Conservation (phyloP, 1,284 basidiomycete species). For the Sporisorium graminicola region DNA sequence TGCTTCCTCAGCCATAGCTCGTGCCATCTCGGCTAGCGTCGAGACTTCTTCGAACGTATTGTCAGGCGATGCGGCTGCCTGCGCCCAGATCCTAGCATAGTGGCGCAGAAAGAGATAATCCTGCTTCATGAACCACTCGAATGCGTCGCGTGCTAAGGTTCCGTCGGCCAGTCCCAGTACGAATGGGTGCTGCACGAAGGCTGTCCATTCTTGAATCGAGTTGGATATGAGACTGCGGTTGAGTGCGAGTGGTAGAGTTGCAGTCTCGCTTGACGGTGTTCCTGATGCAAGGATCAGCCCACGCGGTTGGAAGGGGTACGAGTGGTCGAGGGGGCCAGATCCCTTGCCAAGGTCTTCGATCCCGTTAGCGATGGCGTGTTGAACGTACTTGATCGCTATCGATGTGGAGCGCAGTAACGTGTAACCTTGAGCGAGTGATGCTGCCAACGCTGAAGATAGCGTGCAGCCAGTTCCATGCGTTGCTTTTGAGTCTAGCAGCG, state of each 20-base stretch:
- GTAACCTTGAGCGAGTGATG: slow-evolving; percentile 75
- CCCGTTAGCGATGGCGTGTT: slow-evolving; percentile 81
- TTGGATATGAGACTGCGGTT: slow-evolving; percentile 55
- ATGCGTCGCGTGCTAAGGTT: slow-evolving; percentile 77
- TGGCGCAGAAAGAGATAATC: slow-evolving; percentile 73
- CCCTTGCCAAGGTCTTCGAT: slow-evolving; percentile 79
- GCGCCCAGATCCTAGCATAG: slow-evolving; percentile 73
- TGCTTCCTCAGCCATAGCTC: slow-evolving; percentile 53
- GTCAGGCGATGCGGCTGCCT: slow-evolving; percentile 75
- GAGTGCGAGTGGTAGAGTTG: slow-evolving; percentile 47
- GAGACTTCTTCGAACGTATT: slow-evolving; percentile 76
- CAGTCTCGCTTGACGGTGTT: slow-evolving; percentile 24
- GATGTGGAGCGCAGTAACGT: slow-evolving; percentile 76
- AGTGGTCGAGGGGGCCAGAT: slow-evolving; percentile 88
- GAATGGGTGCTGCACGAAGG: slow-evolving; percentile 79
- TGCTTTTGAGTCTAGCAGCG: slow-evolving; percentile 39
- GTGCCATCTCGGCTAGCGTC: slow-evolving; percentile 75
- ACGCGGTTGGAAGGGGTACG: slow-evolving; percentile 75
- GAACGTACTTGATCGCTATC: slow-evolving; percentile 79
- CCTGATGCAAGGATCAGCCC: slow-evolving; percentile 25
- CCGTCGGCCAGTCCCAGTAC: slow-evolving; percentile 81
- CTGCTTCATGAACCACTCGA: slow-evolving; percentile 85
- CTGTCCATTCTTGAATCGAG: slow-evolving; percentile 61
- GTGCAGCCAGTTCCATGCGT: slow-evolving; percentile 96
- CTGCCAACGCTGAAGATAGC: slow-evolving; percentile 84